A percentile compares a stretch with the other conserved stretches of the same genome.
phyloP scores from a whole-genome alignment of 371 early-diverging fungal genomes.

The Haplosporangium sp. region DNA sequence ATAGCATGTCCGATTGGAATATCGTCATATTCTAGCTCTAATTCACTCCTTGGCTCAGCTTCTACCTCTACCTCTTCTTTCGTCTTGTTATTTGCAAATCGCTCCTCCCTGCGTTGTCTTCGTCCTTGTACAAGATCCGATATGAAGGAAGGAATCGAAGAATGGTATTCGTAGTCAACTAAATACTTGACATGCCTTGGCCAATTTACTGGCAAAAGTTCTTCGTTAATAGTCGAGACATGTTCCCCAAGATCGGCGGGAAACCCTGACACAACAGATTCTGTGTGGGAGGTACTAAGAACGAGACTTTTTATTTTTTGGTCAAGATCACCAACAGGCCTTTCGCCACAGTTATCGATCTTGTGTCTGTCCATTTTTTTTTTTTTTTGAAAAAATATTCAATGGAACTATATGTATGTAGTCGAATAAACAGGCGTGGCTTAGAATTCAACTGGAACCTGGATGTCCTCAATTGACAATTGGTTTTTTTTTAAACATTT shows the following conservation, averaged over 20 bases:
- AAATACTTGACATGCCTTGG: conserved; percentile 44
- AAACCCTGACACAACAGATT: not conserved
- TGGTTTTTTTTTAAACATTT: not conserved
- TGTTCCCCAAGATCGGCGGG: not conserved
- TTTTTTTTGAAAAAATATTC: too few relatives aligned
- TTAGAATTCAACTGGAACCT: not conserved
- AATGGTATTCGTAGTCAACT: conserved; percentile 48
- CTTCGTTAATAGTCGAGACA: conserved; percentile 25
- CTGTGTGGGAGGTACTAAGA: too few relatives aligned
- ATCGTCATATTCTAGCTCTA: conserved; percentile 30
- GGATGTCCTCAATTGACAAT: not conserved
- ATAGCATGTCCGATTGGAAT: conserved; percentile 48
- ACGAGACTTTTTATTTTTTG: too few relatives aligned
- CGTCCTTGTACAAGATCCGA: conserved; percentile 40
- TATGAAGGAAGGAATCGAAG: conserved; percentile 14
- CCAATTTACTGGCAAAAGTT: conserved; percentile 36
- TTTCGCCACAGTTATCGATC: too few relatives aligned
- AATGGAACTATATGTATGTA: not conserved
- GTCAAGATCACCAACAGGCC: too few relatives aligned
- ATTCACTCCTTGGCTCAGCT: conserved; percentile 9
- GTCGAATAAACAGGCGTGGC: not conserved
- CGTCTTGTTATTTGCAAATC: not conserved
- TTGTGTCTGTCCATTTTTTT: too few relatives aligned
- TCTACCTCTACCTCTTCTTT: conserved; percentile 9
- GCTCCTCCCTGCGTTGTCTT: not conserved